These are phyloP conservation scores for Vitis hybrid DNA, from an alignment of 177 flowering plant species.

Conservation along the genomic window DNA sequence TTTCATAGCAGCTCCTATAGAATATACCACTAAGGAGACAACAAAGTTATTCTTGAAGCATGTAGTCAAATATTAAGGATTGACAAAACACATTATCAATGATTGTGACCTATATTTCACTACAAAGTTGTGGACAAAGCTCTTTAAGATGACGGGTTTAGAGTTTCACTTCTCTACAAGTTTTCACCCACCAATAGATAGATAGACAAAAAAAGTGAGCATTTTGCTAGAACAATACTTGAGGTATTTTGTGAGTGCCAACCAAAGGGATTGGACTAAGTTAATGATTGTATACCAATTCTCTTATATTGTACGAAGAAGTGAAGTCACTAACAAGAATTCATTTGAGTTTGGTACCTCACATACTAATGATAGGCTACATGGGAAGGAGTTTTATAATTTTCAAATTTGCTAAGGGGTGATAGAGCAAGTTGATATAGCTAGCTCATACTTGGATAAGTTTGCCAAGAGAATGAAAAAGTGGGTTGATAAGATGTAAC, in stretches of 20 bases:
- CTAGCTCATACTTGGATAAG: not conserved
- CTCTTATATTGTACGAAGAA: no score
- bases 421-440: conserved; percentile 3
- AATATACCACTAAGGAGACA: not conserved
- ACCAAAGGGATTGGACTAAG: conserved; percentile 6
- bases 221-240: conserved; percentile 6
- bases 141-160: conserved; percentile 6
- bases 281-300: not conserved
- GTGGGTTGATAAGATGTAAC: conserved; percentile 5
- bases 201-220: conserved; percentile 9
- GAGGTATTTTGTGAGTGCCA: conserved; percentile 7
- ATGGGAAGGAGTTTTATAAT: not conserved
- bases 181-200: conserved; percentile 15
- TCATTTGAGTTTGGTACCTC: not conserved
- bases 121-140: conserved; percentile 7
- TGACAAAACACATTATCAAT: conserved; percentile 2
- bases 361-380: not conserved
- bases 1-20: not conserved
- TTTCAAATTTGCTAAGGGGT: not conserved
- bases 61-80: conserved; percentile 14
- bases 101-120: conserved; percentile 14
- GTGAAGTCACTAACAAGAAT: no score
- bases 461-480: conserved; percentile 6
- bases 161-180: conserved; percentile 14
- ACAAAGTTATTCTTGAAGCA: conserved; percentile 4